Evolutionary conservation across 2,329 filamentous ascomycete species (phyloP), one percentile per base, ranked within the genome.

Genomic region (Neofusicoccum sp.): DNA sequence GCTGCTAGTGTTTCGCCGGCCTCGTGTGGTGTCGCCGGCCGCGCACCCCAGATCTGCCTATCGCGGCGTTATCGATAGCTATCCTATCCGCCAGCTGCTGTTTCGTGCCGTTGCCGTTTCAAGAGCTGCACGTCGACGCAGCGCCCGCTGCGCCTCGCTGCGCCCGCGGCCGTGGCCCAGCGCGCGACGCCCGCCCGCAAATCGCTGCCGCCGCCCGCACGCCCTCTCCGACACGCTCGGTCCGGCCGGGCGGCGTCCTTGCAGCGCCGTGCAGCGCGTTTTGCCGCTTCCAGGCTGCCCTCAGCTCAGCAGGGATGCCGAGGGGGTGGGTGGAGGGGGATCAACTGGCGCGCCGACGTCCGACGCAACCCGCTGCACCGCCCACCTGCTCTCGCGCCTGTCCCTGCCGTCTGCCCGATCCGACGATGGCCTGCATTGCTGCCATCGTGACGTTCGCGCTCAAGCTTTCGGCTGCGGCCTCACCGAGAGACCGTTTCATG

Each of bases 101-200:
- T 60, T 60, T 60, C 57, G 34, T 51, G 47, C 58, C 56, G 45
- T 43, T 53, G 47, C 58, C 58, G 58, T 60, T 60, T 60, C 58
- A 60, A 14, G 9, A 60, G 38, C 48, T 60, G 58, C 58, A 54
- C 24, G 40, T 26, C 58, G 58, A 49, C 58, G 58, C 45, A 60
- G 49, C 58, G 31, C 40, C 58, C 38, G 31, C 58, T 60, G 48
- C 58, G 58, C 58, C 58, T 60, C 47, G 47, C 28, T 49, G 45
- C 28, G 57, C 44, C 34, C 57, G n/a, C 28, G 34, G 26, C 24
- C 24, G 16, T 6, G 34, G 20, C 51, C 57, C 56, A 58, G 56
- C 31, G 12, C 43, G 41, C 20, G 41, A 20, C 12, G 26, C 5
- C 12, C 26, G 57, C 44, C 44, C 33, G 33, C 33, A 14, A 41